Percentiles rank a stretch among this genome's conserved stretches.
Conservation (phyloP, 257 asterid species). For the Voacanga thouarsii region DNA sequence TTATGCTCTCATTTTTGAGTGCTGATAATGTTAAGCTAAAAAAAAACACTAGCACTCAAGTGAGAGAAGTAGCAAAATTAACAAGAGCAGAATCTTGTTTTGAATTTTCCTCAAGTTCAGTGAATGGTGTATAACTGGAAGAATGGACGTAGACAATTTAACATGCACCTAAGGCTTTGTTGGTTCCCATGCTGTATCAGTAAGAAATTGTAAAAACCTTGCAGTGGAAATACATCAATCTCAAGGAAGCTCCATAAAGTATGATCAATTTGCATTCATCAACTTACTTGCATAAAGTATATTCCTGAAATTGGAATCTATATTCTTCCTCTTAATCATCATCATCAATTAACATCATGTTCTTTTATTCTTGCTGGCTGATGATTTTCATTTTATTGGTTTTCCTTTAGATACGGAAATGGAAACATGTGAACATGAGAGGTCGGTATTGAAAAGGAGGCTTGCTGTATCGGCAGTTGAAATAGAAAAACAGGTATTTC, state of each 20-base stretch:
- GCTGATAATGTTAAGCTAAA: not conserved
- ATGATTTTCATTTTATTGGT: constrained; percentile 4
- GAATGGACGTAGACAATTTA: not conserved
- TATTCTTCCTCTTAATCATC: constrained; percentile 1
- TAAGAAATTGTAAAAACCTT: not conserved
- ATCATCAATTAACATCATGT: not conserved
- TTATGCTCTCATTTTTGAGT: not conserved
- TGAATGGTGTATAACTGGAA: not conserved
- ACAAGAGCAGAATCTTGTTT: not conserved
- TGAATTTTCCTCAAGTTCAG: not conserved
- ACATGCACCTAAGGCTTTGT: not conserved
- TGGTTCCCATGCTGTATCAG: not conserved
- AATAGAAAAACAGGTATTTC: constrained; percentile 75
- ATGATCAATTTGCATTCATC: not conserved
- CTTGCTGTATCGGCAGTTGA: constrained; percentile 72
- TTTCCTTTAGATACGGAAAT: constrained; percentile 53
- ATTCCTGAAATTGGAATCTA: not conserved
- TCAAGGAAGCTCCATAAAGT: not conserved
- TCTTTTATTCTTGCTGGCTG: not conserved
- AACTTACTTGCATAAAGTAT: not conserved
- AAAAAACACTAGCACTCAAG: not conserved
- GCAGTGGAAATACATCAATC: not conserved
- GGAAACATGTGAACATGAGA: constrained; percentile 70
- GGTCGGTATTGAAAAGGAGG: constrained; percentile 62
- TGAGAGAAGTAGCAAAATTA: not conserved